Evolutionary conservation across 208 protist species (phyloP).

Genomic region (Leishmania arabica): DNA sequence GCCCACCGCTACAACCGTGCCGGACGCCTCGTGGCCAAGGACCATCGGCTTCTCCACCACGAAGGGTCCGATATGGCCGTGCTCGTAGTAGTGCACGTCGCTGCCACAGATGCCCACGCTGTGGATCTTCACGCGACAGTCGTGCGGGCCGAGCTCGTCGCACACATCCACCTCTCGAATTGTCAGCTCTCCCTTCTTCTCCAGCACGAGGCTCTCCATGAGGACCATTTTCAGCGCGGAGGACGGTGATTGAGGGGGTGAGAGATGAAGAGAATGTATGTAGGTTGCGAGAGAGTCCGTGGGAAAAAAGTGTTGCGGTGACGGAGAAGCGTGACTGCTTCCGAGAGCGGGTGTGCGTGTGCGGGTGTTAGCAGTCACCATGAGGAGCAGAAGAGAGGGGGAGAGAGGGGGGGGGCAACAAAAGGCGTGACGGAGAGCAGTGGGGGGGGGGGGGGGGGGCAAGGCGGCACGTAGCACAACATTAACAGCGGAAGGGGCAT

Average conservation of each 20-base stretch:
- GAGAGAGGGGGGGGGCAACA: background rate
- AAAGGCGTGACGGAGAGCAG: background rate
- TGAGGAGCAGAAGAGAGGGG: background rate
- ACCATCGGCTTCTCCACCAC: slow-evolving; percentile 64
- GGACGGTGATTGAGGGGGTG: background rate
- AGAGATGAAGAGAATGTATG: slow-evolving; percentile 4
- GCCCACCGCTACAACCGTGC: slow-evolving; percentile 56
- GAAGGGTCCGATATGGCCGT: slow-evolving; percentile 63
- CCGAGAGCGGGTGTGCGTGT: background rate
- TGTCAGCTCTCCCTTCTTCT: slow-evolving; percentile 40
- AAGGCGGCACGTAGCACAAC: background rate
- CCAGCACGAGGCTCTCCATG: slow-evolving; percentile 57
- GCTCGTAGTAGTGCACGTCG: slow-evolving; percentile 72
- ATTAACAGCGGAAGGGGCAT: background rate
- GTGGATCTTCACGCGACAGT: slow-evolving; percentile 64
- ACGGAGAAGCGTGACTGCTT: background rate
- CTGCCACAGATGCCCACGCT: slow-evolving; percentile 73
- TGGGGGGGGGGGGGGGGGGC: too few relatives aligned
- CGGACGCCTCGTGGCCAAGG: slow-evolving; percentile 68
- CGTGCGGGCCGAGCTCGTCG: slow-evolving; percentile 41
- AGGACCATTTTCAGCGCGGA: slow-evolving; percentile 36
- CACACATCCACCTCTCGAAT: slow-evolving; percentile 51
- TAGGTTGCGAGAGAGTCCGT: background rate
- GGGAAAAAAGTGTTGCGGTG: background rate
- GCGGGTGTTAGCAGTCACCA: background rate